Base-by-base conservation (phyloP, 2,329 filamentous ascomycete species). In the Cercospora sp. region DNA sequence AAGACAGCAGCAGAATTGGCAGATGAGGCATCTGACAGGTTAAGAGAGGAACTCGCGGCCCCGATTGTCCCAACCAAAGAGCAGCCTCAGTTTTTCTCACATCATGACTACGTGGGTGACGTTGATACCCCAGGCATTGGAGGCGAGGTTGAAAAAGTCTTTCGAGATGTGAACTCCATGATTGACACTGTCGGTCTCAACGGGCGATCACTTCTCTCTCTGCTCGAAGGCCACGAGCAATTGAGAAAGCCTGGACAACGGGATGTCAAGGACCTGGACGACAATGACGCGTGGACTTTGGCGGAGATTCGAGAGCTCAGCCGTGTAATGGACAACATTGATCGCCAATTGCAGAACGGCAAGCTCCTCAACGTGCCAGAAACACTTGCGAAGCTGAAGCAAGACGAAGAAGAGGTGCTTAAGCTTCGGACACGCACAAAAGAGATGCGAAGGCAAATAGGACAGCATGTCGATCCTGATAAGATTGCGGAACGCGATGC, bases 111-210 rank as follows among this genome's bases (percentile, higher is more conserved):
- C 66, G 69, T 70, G 18, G 80, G 80, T 39, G 76, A 75, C 3
- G 73, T 76, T 6, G 77, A 73, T 26, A 83, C 81, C 68, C 74
- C 77, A 33, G 83, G 82, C 66, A 69, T 81, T 65, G 78, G 81
- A 30, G 82, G 80, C 28, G 79, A 84, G 72, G 83, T 86, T 65
- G 82, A 86, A 73, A 80, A 80, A 62, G 76, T 85, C 62, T 95
- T 92, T 77, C 87, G 90, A 55, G 92, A 94, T 74, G 91, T 94
- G 77, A 94, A 95, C 78, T 91, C 91, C 12, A 99, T 98, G 95
- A 89, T 99, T 53, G 93, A 97, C 74, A 94, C 92, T 0, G 82
- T 98, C 48, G 94, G 94, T 9, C 86, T 97, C 60, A 98, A 98
- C 77, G 88, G 91, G 5, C 87, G 94, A 16, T 88, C 85, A 7